phyloP scores from a whole-genome alignment of 441 rosid species.

The Codiaeum variegatum region DNA sequence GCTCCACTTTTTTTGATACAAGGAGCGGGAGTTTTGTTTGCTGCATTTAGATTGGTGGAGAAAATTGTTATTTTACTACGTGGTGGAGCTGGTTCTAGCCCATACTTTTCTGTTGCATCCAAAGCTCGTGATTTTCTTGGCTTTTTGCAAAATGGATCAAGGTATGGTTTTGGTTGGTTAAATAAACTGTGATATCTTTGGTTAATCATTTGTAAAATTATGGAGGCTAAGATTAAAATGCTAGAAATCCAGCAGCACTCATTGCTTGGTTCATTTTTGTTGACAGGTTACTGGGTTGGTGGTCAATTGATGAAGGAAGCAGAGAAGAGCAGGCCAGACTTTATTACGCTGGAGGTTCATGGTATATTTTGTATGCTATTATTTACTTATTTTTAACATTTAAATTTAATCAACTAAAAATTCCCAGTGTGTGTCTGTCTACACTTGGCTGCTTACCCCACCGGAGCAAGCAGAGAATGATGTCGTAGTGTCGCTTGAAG shows the following conservation, averaged over 20 bases:
- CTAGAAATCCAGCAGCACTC: not conserved
- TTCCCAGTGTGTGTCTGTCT: not conserved
- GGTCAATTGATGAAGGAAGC: constrained; percentile 97
- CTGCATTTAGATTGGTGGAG: constrained; percentile 59
- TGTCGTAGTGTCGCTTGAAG: not conserved
- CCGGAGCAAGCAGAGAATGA: not conserved
- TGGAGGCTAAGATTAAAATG: not conserved
- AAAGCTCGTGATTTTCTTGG: constrained; percentile 68
- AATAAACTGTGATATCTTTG: constrained; percentile 6
- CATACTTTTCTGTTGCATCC: constrained; percentile 53
- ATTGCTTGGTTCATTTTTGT: constrained; percentile 19
- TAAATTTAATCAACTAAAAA: not conserved
- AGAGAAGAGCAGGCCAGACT: constrained; percentile 85
- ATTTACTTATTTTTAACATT: constrained; percentile 1
- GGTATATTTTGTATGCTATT: constrained; percentile 40
- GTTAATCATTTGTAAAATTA: not conserved
- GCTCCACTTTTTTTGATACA: constrained; percentile 78
- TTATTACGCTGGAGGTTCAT: constrained; percentile 55
- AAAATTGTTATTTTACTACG: constrained; percentile 53
- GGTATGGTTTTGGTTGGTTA: constrained; percentile 40
- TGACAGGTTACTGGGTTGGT: constrained; percentile 87
- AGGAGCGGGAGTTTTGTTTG: constrained; percentile 73
- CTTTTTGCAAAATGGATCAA: constrained; percentile 84
- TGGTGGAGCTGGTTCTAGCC: constrained; percentile 46
- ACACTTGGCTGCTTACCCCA: not conserved